Evolutionary conservation across 495 filamentous ascomycete genomes (phyloP).

Genomic region (Neurospora sp.): DNA sequence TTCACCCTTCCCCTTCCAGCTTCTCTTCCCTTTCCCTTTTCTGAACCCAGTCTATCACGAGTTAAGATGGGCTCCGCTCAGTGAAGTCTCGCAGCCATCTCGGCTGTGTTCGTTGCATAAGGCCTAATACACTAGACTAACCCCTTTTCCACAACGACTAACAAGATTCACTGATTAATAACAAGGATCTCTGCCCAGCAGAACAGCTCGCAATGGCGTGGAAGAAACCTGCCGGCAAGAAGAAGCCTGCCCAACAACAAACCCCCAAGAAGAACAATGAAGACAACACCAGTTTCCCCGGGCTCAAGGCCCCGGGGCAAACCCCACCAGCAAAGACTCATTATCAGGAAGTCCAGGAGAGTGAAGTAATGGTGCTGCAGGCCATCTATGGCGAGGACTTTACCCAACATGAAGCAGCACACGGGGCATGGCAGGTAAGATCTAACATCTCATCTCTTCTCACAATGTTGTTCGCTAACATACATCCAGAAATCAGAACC

Average conservation of each 20-base stretch:
- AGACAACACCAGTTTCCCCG: conserved; percentile 29
- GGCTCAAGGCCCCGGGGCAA: conserved; percentile 27
- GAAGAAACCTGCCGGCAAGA: conserved; percentile 30
- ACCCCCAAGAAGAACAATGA: conserved; percentile 22
- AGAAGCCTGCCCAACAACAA: conserved; percentile 25
- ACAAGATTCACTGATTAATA: neutral
- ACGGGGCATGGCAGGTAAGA: conserved; percentile 77
- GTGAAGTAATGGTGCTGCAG: conserved; percentile 77
- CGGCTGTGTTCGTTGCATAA: conserved; percentile 14
- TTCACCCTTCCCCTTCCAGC: neutral
- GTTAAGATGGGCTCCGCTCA: conserved; percentile 18
- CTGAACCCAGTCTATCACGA: neutral
- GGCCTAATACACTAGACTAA: neutral
- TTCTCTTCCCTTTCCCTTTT: neutral
- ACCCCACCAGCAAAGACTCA: conserved; percentile 40
- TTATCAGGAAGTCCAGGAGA: conserved; percentile 74
- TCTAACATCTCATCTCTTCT: neutral
- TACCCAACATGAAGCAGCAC: conserved; percentile 56
- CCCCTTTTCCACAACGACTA: neutral
- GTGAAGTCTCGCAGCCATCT: conserved; percentile 19
- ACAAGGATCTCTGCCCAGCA: neutral
- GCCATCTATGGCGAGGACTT: conserved; percentile 94
- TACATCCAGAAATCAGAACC: conserved; percentile 60
- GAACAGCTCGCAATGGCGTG: conserved; percentile 31
- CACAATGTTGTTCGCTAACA: conserved; percentile 3